Conservation (phyloP, 208 protist genomes). For the Wallacemonas sp. region DNA sequence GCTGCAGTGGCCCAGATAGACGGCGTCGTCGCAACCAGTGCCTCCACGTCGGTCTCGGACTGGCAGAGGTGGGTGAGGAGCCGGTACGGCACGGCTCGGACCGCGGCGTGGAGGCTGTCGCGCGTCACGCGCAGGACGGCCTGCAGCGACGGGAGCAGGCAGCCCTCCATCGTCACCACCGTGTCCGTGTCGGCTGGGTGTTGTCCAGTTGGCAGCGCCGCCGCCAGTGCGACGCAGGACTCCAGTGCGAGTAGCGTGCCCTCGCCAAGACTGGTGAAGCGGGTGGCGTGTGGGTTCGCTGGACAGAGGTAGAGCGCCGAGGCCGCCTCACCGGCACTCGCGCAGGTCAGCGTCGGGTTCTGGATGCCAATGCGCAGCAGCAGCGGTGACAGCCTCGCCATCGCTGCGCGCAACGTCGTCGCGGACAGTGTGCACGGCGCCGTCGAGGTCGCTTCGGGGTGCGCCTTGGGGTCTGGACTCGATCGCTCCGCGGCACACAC, state of each 20-base stretch:
- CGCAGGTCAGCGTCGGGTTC: conserved; percentile 68
- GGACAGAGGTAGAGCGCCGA: conserved; percentile 66
- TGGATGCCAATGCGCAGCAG: conserved; percentile 56
- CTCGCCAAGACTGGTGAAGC: conserved; percentile 81
- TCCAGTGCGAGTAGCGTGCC: conserved; percentile 65
- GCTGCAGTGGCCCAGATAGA: conserved; percentile 59
- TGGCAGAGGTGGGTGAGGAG: conserved; percentile 42
- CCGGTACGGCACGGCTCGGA: conserved; percentile 67
- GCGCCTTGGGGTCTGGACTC: not conserved
- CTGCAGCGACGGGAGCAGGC: conserved; percentile 49
- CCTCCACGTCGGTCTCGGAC: conserved; percentile 37
- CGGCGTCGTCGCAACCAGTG: conserved; percentile 59
- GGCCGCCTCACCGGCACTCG: conserved; percentile 34
- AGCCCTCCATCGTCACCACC: conserved; percentile 29
- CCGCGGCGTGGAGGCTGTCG: conserved; percentile 56
- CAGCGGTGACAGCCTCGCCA: conserved; percentile 39
- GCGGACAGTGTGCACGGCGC: not conserved
- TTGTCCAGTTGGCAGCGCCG: not conserved
- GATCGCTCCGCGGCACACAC: not conserved
- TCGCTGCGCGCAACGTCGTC: conserved; percentile 19
- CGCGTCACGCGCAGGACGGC: conserved; percentile 51
- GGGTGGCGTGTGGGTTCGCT: conserved; percentile 40
- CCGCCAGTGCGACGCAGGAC: conserved; percentile 43
- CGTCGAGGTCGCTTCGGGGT: not conserved
- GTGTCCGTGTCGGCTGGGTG: not conserved